Conservation (phyloP, 306 rosid genomes). For the Glycine tomentella region DNA sequence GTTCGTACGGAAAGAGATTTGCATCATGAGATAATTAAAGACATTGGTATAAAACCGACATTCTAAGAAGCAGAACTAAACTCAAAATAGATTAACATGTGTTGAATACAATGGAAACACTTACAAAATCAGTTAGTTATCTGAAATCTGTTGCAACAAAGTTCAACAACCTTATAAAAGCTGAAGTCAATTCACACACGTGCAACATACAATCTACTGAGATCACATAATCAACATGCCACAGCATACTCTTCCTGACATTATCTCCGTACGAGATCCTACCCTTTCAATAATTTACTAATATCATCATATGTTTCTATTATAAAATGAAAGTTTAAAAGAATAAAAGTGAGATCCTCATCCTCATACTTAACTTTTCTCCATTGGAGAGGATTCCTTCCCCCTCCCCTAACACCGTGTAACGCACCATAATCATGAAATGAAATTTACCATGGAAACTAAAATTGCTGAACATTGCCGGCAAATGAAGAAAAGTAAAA, state of each 20-base stretch:
- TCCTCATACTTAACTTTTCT: too few relatives aligned
- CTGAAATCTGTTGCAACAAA: neutral
- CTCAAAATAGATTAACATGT: neutral
- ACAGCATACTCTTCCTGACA: neutral
- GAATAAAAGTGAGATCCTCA: too few relatives aligned
- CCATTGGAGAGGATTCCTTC: too few relatives aligned
- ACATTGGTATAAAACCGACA: neutral
- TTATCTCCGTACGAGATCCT: too few relatives aligned
- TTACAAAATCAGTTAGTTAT: neutral
- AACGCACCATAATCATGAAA: neutral
- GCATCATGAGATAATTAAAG: neutral
- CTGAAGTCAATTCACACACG: too few relatives aligned
- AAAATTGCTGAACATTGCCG: neutral
- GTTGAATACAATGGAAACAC: neutral
- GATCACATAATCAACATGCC: neutral
- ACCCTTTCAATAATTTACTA: too few relatives aligned
- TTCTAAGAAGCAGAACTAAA: neutral
- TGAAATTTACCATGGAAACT: neutral
- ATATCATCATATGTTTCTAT: too few relatives aligned
- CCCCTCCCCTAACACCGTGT: neutral
- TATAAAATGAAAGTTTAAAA: too few relatives aligned
- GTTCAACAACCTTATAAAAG: too few relatives aligned
- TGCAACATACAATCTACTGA: neutral
- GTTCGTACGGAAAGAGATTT: conserved; percentile 11
- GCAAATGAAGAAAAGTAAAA: neutral